Evolutionary conservation across 179 eudicot species (phyloP).

Genomic region (Silene noctiflora): DNA sequence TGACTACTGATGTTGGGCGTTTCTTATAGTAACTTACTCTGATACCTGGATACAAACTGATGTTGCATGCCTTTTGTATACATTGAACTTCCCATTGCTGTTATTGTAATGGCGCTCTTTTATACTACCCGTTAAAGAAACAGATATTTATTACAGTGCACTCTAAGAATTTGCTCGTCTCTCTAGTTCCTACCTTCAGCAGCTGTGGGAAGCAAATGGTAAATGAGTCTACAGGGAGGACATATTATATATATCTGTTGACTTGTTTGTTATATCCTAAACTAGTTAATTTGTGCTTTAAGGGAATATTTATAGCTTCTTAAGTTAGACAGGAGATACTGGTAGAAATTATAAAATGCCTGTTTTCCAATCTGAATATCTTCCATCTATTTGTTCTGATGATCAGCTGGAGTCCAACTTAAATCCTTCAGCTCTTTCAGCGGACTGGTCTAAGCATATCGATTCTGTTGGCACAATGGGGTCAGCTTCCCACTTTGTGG

Average conservation of each 20-base stretch:
- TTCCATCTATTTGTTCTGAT: constrained; percentile 22
- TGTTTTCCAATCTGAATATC: background rate
- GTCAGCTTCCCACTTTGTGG: constrained; percentile 68
- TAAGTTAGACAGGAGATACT: background rate
- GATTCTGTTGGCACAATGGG: constrained; percentile 72
- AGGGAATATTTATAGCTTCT: background rate
- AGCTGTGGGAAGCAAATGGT: too few species aligned
- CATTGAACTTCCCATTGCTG: background rate
- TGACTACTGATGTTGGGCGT: too few species aligned
- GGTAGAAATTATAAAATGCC: background rate
- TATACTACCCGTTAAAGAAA: background rate
- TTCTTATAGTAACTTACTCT: too few species aligned
- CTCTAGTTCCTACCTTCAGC: too few species aligned
- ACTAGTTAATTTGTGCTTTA: background rate
- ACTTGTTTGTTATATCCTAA: too few species aligned
- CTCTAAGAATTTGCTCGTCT: background rate
- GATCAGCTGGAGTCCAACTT: constrained; percentile 72
- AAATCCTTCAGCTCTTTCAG: constrained; percentile 58
- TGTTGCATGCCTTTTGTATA: constrained; percentile 4
- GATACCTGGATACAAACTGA: background rate
- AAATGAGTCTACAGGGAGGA: too few species aligned
- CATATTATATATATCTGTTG: too few species aligned
- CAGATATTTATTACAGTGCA: background rate
- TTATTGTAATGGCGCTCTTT: background rate
- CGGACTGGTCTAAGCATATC: constrained; percentile 79